Conservation (phyloP, 2,329 filamentous ascomycete species). For the Neopestalotiopsis clavispora region DNA sequence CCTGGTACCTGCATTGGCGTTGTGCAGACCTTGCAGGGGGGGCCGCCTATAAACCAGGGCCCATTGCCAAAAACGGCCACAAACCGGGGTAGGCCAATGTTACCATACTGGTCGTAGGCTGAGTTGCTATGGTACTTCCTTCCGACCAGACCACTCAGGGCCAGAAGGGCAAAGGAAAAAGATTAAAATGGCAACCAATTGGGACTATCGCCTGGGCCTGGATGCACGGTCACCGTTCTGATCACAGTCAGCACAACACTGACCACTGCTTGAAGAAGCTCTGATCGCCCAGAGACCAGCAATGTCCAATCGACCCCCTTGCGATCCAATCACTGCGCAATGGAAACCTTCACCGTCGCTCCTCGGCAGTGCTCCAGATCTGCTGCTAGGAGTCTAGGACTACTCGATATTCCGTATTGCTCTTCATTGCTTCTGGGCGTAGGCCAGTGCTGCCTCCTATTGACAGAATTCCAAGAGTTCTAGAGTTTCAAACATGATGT, state of each 20-base stretch:
- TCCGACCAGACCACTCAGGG: background rate
- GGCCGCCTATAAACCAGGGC: background rate
- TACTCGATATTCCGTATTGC: background rate
- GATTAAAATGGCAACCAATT: background rate
- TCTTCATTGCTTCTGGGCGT: background rate
- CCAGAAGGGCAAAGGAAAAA: background rate
- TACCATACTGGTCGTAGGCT: background rate
- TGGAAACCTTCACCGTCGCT: background rate
- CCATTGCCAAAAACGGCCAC: slow-evolving; percentile 10
- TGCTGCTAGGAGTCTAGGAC: background rate
- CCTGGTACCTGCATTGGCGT: slow-evolving; percentile 18
- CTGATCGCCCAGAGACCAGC: background rate
- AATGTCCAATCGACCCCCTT: background rate
- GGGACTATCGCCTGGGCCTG: background rate
- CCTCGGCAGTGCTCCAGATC: slow-evolving; percentile 1
- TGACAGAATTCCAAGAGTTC: background rate
- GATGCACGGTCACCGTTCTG: background rate
- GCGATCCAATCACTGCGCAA: background rate
- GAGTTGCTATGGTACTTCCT: slow-evolving; percentile 5
- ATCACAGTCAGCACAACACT: background rate
- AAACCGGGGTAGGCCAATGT: slow-evolving; percentile 9
- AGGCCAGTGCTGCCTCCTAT: background rate
- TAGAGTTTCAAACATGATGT: background rate
- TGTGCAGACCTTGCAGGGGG: slow-evolving; percentile 1
- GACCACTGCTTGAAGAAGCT: slow-evolving; percentile 1